phyloP scores from a whole-genome alignment of 169 alveolate genomes.

The Babesia caballi region DNA sequence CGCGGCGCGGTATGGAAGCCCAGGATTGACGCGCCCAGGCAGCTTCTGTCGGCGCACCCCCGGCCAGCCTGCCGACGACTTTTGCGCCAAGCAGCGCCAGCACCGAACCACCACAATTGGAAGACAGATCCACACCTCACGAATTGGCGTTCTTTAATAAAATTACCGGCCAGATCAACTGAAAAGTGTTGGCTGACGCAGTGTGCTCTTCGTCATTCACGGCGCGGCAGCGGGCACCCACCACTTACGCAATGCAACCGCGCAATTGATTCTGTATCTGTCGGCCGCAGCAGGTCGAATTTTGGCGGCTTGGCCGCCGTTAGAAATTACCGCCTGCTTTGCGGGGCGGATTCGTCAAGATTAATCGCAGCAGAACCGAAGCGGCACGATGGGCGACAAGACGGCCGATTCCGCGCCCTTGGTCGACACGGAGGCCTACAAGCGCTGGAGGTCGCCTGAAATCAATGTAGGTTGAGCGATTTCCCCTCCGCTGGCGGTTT shows the following conservation, averaged over 20 bases:
- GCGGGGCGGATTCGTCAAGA: neutral
- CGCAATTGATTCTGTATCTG: neutral
- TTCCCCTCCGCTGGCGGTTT: neutral
- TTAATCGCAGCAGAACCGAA: neutral
- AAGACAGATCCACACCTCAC: no score
- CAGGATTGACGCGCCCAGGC: neutral
- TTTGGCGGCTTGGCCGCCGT: neutral
- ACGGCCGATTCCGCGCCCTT: neutral
- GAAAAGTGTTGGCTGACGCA: no score
- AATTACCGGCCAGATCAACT: no score
- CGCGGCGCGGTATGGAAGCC: conserved; percentile 27
- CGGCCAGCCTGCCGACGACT: no score
- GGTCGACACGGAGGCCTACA: conserved; percentile 43
- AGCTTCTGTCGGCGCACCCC: no score
- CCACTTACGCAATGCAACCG: neutral
- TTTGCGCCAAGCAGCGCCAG: no score
- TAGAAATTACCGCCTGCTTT: neutral
- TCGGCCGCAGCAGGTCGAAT: neutral
- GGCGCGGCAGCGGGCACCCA: neutral
- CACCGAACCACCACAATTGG: no score
- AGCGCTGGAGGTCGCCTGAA: conserved; percentile 54
- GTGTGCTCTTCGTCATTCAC: no score
- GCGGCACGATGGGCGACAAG: neutral
- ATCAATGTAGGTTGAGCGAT: conserved; percentile 36
- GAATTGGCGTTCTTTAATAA: no score